Conservation (phyloP, 2,329 filamentous ascomycete species). For the Davidsoniella australis region DNA sequence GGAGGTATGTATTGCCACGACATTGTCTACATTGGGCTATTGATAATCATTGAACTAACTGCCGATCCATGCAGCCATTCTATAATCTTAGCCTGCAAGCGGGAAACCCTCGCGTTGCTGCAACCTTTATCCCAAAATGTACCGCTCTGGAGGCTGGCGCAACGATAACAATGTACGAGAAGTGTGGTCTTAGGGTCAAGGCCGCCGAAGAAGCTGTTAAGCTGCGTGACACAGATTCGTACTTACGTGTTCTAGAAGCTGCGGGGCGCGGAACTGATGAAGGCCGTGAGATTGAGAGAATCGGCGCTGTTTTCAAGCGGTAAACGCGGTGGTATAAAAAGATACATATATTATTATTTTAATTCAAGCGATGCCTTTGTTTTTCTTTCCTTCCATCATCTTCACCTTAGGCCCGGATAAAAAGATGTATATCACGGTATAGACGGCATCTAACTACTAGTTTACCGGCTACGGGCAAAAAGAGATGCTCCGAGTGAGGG, state of each 20-base stretch:
- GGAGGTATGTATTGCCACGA: conserved; percentile 45
- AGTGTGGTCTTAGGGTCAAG: conserved; percentile 76
- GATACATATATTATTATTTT: too few species aligned
- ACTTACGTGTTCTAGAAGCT: conserved; percentile 56
- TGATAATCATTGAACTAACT: neutral
- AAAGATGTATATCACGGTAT: too few species aligned
- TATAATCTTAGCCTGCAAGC: conserved; percentile 79
- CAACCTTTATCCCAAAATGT: conserved; percentile 77
- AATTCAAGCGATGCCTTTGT: too few species aligned
- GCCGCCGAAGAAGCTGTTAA: conserved; percentile 84
- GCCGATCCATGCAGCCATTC: conserved; percentile 45
- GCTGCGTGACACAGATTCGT: conserved; percentile 58
- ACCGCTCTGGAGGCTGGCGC: conserved; percentile 50
- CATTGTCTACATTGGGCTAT: neutral
- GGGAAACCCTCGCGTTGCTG: conserved; percentile 75
- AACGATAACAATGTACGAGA: conserved; percentile 82
- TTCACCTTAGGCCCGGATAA: too few species aligned
- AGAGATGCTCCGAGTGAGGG: conserved; percentile 13
- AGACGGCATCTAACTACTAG: too few species aligned
- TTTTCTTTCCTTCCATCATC: too few species aligned
- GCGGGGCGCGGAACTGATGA: conserved; percentile 52
- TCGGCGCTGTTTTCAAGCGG: conserved; percentile 43
- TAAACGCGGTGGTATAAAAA: neutral
- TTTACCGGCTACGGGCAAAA: too few species aligned
- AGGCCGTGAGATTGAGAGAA: conserved; percentile 63